Evolutionary conservation across 768 basidiomycete genomes (phyloP).

Genomic region (Lactifluus volemus): DNA sequence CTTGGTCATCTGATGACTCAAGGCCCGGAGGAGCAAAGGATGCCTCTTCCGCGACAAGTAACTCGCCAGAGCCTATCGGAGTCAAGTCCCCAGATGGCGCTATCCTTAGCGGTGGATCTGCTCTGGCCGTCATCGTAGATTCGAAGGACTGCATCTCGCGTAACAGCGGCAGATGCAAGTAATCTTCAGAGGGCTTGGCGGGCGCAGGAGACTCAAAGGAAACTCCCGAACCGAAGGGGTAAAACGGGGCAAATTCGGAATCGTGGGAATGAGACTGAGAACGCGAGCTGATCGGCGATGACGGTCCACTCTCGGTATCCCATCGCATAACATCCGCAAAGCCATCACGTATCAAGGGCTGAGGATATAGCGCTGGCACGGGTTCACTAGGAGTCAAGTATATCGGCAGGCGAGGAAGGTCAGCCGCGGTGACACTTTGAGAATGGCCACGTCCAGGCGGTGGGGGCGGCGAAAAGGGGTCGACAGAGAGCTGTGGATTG

Average conservation of each 20-base stretch:
- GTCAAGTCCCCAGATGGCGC: not conserved
- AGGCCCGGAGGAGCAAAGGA: slow-evolving; percentile 1
- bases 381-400: slow-evolving; percentile 1
- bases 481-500: slow-evolving; percentile 46
- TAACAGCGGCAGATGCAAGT: slow-evolving; percentile 38
- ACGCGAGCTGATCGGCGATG: slow-evolving; percentile 32
- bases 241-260: slow-evolving; percentile 23
- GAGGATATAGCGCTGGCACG: slow-evolving; percentile 18
- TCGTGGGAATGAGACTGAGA: slow-evolving; percentile 20
- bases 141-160: slow-evolving; percentile 87
- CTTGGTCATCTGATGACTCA: slow-evolving; percentile 5
- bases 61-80: not conserved
- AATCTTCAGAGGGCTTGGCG: slow-evolving; percentile 33
- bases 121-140: slow-evolving; percentile 68
- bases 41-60: not conserved
- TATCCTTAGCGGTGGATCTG: slow-evolving; percentile 26
- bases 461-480: slow-evolving; percentile 20
- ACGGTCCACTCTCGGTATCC: slow-evolving; percentile 28
- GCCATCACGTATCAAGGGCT: slow-evolving; percentile 36
- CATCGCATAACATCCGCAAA: slow-evolving; percentile 64
- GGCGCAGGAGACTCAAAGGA: slow-evolving; percentile 55
- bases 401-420: slow-evolving; percentile 39
- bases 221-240: slow-evolving; percentile 61
- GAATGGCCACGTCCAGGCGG: slow-evolving; percentile 57
- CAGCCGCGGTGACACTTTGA: slow-evolving; percentile 68